Percentiles rank a stretch among this genome's conserved stretches.
These are phyloP conservation scores for Xylariales sp. DNA, from an alignment of 2,329 filamentous ascomycete genomes.

Conservation along the genomic window DNA sequence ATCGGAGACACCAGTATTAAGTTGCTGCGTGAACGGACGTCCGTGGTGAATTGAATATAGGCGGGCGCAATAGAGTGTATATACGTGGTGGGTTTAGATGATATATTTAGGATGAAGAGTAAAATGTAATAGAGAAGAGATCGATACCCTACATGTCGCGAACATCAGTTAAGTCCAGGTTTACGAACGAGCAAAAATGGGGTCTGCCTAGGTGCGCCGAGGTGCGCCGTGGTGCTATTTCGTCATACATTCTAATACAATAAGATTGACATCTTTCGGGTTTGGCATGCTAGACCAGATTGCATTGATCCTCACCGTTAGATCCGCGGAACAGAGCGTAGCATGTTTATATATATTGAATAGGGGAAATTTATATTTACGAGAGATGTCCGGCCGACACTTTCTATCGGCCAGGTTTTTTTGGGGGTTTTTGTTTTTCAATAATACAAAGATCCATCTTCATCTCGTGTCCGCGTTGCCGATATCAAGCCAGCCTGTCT, in stretches of 20 bases:
- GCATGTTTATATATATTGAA: too few relatives aligned
- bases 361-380: not conserved
- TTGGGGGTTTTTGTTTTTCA: too few relatives aligned
- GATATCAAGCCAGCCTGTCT: not conserved
- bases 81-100: conserved; percentile 9
- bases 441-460: not conserved
- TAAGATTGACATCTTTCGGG: too few relatives aligned
- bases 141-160: conserved; percentile 21
- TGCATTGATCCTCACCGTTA: too few relatives aligned
- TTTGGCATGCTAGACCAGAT: too few relatives aligned
- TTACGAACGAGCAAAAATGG: not conserved
- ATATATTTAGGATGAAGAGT: conserved; percentile 1
- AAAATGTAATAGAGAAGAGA: conserved; percentile 13
- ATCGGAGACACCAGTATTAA: conserved; percentile 77
- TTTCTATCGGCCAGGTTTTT: not conserved
- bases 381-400: not conserved
- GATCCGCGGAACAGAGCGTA: too few relatives aligned
- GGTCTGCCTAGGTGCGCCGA: not conserved
- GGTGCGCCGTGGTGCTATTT: too few relatives aligned
- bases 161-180: not conserved
- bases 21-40: conserved; percentile 46
- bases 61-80: conserved; percentile 7
- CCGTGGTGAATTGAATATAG: not conserved
- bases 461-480: not conserved
- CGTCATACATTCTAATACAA: too few relatives aligned